Percentiles rank a stretch among this genome's conserved stretches.
Conservation (phyloP, 2,329 filamentous ascomycete species). For the Neonectria hederae region DNA sequence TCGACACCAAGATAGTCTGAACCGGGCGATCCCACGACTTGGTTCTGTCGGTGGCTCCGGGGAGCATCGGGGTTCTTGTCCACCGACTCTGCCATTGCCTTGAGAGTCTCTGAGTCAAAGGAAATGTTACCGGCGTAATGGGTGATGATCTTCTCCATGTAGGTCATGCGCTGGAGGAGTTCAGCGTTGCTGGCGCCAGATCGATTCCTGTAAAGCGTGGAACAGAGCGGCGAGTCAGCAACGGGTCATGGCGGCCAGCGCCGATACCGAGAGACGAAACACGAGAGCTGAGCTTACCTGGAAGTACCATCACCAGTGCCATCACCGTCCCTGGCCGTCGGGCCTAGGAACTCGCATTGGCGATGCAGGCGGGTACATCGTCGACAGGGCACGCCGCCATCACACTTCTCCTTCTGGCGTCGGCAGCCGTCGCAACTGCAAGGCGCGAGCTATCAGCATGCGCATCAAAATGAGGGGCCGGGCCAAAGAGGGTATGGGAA, state of each 20-base stretch:
- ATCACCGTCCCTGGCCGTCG: slow-evolving; percentile 43
- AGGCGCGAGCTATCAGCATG: slow-evolving; percentile 3
- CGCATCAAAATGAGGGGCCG: background rate
- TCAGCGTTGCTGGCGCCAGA: slow-evolving; percentile 37
- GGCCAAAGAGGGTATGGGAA: background rate
- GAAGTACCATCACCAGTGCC: slow-evolving; percentile 37
- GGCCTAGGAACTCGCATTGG: slow-evolving; percentile 58
- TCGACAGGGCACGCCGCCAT: slow-evolving; percentile 63
- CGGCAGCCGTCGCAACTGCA: slow-evolving; percentile 63
- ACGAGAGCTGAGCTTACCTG: slow-evolving; percentile 26
- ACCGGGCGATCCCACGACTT: slow-evolving; percentile 33
- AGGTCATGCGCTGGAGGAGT: slow-evolving; percentile 39
- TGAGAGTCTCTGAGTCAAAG: slow-evolving; percentile 45
- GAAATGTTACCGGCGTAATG: slow-evolving; percentile 56
- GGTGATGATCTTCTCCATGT: slow-evolving; percentile 59
- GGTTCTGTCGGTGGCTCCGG: slow-evolving; percentile 32
- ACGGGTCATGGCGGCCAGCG: background rate
- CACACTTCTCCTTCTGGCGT: slow-evolving; percentile 65
- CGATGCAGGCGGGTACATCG: slow-evolving; percentile 61
- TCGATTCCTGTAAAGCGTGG: slow-evolving; percentile 33
- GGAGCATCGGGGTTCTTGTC: slow-evolving; percentile 43
- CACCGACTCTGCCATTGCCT: slow-evolving; percentile 54
- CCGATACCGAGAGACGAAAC: background rate
- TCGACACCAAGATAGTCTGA: slow-evolving; percentile 44
- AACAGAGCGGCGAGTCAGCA: slow-evolving; percentile 23